These are phyloP conservation scores for Micractinium conductrix DNA, from an alignment of 139 green algal species.

Conservation along the genomic window DNA sequence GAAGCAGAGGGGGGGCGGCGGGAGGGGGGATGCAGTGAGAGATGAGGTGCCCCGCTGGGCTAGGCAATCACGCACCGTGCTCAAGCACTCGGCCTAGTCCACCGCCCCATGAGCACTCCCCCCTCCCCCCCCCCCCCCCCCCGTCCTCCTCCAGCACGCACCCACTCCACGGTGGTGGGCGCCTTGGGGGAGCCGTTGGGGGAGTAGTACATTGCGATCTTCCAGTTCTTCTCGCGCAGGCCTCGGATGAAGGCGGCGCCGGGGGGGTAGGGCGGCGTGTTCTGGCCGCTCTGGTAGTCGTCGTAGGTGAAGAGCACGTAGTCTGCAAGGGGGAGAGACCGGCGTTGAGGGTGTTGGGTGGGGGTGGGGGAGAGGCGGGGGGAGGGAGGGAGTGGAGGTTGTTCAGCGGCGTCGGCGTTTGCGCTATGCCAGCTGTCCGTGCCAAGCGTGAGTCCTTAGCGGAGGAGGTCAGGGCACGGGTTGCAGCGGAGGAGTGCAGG, in stretches of 20 bases:
- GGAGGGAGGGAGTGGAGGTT: too few relatives aligned
- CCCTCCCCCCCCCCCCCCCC: too few relatives aligned
- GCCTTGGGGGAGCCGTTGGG: background rate
- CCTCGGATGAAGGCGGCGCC: background rate
- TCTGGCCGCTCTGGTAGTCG: constrained; percentile 33
- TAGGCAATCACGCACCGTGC: too few relatives aligned
- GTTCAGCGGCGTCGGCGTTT: too few relatives aligned
- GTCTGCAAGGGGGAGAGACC: background rate
- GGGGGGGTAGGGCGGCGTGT: background rate
- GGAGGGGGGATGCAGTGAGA: too few relatives aligned
- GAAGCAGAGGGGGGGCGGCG: background rate
- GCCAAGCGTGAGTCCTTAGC: too few relatives aligned
- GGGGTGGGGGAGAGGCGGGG: background rate
- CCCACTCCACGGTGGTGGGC: background rate
- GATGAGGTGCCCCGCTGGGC: background rate
- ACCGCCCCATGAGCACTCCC: too few relatives aligned
- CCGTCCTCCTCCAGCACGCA: background rate
- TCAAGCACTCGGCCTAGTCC: too few relatives aligned
- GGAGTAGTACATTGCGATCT: constrained; percentile 22
- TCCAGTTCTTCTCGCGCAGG: constrained; percentile 8
- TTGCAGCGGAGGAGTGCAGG: too few relatives aligned
- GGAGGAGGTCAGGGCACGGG: too few relatives aligned
- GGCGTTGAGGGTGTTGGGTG: background rate
- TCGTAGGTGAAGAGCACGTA: constrained; percentile 29
- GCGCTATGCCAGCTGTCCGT: too few relatives aligned